These are phyloP conservation scores for Sclerotinia subarctica DNA, from an alignment of 2,329 filamentous ascomycete genomes.

Conservation along the genomic window DNA sequence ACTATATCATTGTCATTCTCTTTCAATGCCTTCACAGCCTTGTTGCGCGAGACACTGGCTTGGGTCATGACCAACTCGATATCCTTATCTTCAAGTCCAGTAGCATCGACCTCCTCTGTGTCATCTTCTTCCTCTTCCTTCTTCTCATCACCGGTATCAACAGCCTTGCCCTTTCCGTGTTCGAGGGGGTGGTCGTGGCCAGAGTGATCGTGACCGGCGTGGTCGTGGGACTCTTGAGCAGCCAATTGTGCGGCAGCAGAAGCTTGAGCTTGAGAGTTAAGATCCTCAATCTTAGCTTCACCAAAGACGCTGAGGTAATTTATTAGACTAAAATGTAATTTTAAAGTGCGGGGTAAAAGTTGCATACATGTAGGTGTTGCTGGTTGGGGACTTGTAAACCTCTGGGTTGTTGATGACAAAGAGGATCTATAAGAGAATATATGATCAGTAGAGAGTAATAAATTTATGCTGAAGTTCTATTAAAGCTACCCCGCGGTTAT, in stretches of 20 bases:
- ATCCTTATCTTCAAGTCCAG: conserved; percentile 96
- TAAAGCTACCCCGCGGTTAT: not conserved
- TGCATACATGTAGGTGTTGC: conserved; percentile 99
- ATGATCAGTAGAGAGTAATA: conserved; percentile 24
- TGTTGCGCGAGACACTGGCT: conserved; percentile 93
- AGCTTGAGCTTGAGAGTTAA: conserved; percentile 97
- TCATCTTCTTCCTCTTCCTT: conserved; percentile 81
- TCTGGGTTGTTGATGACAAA: conserved; percentile 99
- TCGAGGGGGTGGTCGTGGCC: conserved; percentile 62
- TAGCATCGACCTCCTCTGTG: conserved; percentile 91
- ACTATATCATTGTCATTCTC: conserved; percentile 99
- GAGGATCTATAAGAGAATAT: conserved; percentile 66
- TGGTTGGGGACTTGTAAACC: conserved; percentile 98
- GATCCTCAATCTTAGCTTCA: conserved; percentile 99
- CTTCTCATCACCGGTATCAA: conserved; percentile 66
- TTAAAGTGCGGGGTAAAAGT: conserved; percentile 5
- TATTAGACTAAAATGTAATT: conserved; percentile 22
- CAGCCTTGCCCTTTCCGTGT: conserved; percentile 59
- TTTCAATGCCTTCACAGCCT: conserved; percentile 96
- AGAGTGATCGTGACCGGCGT: conserved; percentile 53
- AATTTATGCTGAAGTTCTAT: not conserved
- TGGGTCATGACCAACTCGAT: conserved; percentile 99
- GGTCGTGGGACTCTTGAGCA: conserved; percentile 54
- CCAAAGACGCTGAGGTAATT: conserved; percentile 76
- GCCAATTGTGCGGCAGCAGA: conserved; percentile 94